Evolutionary conservation across 768 basidiomycete species (phyloP).

Genomic region (Sarcodon sp.): DNA sequence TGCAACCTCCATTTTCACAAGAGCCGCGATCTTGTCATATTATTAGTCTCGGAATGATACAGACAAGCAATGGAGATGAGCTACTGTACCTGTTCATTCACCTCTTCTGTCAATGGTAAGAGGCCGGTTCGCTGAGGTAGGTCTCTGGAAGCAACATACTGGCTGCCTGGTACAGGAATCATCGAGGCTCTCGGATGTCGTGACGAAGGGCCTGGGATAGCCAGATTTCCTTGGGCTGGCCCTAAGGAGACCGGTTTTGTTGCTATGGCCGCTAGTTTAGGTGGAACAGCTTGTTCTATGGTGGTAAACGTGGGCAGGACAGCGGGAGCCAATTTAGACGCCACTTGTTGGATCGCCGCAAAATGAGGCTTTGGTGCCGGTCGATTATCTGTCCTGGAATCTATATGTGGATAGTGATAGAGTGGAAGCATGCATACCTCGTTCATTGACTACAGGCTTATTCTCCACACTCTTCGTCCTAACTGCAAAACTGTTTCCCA

Average conservation of each 20-base stretch:
- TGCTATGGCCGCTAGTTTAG: not conserved
- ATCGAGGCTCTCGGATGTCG: not conserved
- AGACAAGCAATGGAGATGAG: not conserved
- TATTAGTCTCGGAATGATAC: constrained; percentile 1
- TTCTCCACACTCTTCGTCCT: constrained; percentile 84
- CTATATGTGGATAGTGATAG: not conserved
- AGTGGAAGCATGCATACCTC: constrained; percentile 28
- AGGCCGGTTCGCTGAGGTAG: constrained; percentile 6
- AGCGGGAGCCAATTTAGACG: constrained; percentile 31
- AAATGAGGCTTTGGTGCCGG: constrained; percentile 50
- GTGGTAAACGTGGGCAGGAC: constrained; percentile 15
- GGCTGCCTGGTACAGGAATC: not conserved
- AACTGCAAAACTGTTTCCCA: constrained; percentile 49
- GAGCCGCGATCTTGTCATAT: constrained; percentile 44
- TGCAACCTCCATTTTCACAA: constrained; percentile 64
- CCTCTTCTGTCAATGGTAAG: constrained; percentile 31
- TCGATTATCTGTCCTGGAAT: constrained; percentile 33
- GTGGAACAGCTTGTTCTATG: not conserved
- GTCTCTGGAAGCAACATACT: not conserved
- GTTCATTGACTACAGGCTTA: constrained; percentile 65
- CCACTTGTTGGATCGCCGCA: constrained; percentile 39
- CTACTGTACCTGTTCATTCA: constrained; percentile 53
- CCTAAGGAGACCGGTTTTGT: too few relatives aligned
- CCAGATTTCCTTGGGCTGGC: constrained; percentile 7
- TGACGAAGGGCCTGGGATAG: constrained; percentile 11